phyloP scores from a whole-genome alignment of 192 early-diverging fungal genomes.

The Dimargaris verticillata region DNA sequence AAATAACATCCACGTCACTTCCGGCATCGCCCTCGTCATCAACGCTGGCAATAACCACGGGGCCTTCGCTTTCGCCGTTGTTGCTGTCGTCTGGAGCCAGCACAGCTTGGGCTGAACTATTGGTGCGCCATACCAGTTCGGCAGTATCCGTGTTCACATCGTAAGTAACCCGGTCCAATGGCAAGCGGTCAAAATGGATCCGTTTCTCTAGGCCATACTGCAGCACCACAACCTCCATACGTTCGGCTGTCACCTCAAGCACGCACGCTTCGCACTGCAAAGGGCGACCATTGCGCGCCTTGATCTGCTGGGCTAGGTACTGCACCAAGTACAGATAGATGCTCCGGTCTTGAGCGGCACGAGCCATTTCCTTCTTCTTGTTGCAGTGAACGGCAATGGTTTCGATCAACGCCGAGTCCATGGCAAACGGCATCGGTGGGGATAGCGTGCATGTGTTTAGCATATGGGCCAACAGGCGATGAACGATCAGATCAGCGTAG shows the following conservation, averaged over 20 bases:
- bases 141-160: too few species aligned
- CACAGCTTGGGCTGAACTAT: too few species aligned
- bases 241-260: not conserved
- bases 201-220: not conserved
- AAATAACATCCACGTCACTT: too few species aligned
- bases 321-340: constrained; percentile 3
- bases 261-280: not conserved
- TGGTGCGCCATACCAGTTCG: too few species aligned
- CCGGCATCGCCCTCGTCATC: too few species aligned
- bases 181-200: not conserved
- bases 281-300: not conserved
- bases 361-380: constrained; percentile 69
- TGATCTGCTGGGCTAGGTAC: not conserved
- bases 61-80: too few species aligned
- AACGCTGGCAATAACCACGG: too few species aligned
- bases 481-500: constrained; percentile 93
- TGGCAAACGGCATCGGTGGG: constrained; percentile 11
- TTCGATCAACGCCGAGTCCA: constrained; percentile 11
- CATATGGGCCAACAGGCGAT: constrained; percentile 53
- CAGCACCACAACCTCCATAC: not conserved
- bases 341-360: constrained; percentile 55
- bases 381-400: constrained; percentile 64
- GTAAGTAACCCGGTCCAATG: too few species aligned
- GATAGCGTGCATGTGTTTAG: constrained; percentile 13
- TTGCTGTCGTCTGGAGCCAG: too few species aligned